phyloP scores from a whole-genome alignment of 2,329 filamentous ascomycete species.

The Grosmannia clavigera region DNA sequence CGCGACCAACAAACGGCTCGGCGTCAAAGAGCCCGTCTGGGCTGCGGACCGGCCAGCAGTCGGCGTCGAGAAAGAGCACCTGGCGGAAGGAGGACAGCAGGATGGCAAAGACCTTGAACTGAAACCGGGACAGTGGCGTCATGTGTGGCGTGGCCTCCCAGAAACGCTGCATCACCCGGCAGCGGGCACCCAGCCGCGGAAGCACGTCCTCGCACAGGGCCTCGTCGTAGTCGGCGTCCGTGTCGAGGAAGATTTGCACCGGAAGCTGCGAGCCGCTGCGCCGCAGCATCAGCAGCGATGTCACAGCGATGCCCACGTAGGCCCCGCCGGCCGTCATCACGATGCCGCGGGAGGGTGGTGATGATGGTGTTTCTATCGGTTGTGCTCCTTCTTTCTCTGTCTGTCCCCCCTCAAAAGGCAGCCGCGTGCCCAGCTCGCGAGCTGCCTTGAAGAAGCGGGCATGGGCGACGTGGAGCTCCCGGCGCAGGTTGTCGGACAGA shows the following conservation, averaged over 20 bases:
- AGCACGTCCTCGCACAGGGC: slow-evolving; percentile 20
- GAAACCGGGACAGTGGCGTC: slow-evolving; percentile 27
- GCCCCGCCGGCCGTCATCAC: slow-evolving; percentile 35
- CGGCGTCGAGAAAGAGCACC: slow-evolving; percentile 45
- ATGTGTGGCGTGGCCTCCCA: slow-evolving; percentile 12
- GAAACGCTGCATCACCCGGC: slow-evolving; percentile 20
- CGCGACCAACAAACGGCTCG: slow-evolving; percentile 37
- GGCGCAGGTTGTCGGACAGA: slow-evolving; percentile 2
- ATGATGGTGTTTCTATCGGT: not conserved
- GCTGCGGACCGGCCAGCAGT: slow-evolving; percentile 34
- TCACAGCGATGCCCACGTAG: slow-evolving; percentile 36
- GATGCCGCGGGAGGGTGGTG: slow-evolving; percentile 26
- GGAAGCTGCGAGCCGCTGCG: slow-evolving; percentile 36
- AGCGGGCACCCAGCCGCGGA: slow-evolving; percentile 19
- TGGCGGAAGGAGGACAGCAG: slow-evolving; percentile 47
- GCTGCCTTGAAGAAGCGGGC: not conserved
- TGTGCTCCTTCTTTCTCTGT: no score
- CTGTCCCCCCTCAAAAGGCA: not conserved
- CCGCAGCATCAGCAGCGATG: slow-evolving; percentile 38
- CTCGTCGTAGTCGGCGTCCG: slow-evolving; percentile 18
- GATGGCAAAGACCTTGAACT: slow-evolving; percentile 44
- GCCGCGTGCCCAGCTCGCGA: not conserved
- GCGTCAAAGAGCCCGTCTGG: slow-evolving; percentile 32
- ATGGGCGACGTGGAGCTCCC: slow-evolving; percentile 3
- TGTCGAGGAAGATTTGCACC: slow-evolving; percentile 26